Evolutionary conservation across 139 green algal genomes (phyloP), one percentile per base, ranked within the genome.

Genomic region (Diplosphaera chodatii): DNA sequence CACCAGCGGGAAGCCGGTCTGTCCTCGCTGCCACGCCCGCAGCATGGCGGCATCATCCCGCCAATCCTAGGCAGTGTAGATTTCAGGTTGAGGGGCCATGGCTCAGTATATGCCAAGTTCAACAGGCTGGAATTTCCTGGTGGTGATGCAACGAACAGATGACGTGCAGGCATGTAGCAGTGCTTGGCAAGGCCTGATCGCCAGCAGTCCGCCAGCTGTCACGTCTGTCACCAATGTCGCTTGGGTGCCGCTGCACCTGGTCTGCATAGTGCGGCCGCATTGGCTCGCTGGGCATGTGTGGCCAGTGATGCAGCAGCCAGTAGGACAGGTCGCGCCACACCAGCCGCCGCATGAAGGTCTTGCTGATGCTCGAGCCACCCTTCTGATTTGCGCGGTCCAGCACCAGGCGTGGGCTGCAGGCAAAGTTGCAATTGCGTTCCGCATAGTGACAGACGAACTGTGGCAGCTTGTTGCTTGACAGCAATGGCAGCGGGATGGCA

Each of bases 281-380:
- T 69, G 80, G 78, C 29, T 82, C 22, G 20, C 32, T 64, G 22
- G 74, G 20, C 80, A 90, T 83, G 65, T 64, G 1, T 20, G 86
- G 86, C 83, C 83, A 91, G 71, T 87, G 81, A 66, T 85, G 64
- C 66, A 93, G 81, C 81, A 87, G 80, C 87, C 87, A 93, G 81
- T 91, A 90, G 4, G 85, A 82, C 32, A 93, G 77, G 66, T 93
- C 87, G 0, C 87, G 70, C 85, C 85, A 93, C 8, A 84, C 68
- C 29, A 91, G 72, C 15, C 87, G 83, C 27, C 85, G 72, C 70
- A 72, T 72, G 73, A 88, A 88, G 8, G 83, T 88, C 69, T 87
- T 87, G 68, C 74, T 84, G 21, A 82, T 34, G 0, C 59, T 16
- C 48, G 68, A 34, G n/a, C 32, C 76, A 34, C 67, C 74, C 66